These are phyloP conservation scores for Candida vartiovaarae DNA, from an alignment of 805 yeast genomes.

Conservation along the genomic window DNA sequence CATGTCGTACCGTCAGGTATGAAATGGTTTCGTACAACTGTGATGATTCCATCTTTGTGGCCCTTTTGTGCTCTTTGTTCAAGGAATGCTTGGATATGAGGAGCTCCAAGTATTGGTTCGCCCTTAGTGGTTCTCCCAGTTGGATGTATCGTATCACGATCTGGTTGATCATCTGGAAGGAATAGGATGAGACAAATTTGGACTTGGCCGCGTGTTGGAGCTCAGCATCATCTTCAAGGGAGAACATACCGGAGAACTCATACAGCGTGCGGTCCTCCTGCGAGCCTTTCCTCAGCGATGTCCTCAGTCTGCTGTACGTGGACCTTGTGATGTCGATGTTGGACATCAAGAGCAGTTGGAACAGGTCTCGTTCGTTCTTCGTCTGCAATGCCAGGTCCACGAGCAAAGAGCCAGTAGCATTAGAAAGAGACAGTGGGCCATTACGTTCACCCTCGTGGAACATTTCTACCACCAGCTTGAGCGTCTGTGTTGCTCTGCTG, in stretches of 20 bases:
- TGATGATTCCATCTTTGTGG: neutral
- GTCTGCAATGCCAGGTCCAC: neutral
- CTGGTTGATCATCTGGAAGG: slow-evolving; percentile 9
- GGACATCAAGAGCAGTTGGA: neutral
- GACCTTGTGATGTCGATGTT: neutral
- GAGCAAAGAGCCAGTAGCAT: neutral
- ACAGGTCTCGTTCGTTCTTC: neutral
- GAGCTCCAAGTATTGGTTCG: slow-evolving; percentile 9
- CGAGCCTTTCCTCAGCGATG: slow-evolving; percentile 4
- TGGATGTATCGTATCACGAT: slow-evolving; percentile 6
- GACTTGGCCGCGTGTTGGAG: neutral
- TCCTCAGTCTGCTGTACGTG: slow-evolving; percentile 1
- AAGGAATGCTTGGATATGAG: slow-evolving; percentile 4
- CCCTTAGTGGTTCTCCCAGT: slow-evolving; percentile 1
- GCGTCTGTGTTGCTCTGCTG: neutral
- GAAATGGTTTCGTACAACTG: slow-evolving; percentile 14
- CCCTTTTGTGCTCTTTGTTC: neutral
- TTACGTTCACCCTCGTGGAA: no score
- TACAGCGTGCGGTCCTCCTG: slow-evolving; percentile 1
- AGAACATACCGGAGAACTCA: slow-evolving; percentile 6
- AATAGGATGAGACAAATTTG: slow-evolving; percentile 8
- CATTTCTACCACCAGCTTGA: neutral
- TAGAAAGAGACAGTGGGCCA: neutral
- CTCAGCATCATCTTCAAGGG: neutral
- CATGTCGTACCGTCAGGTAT: slow-evolving; percentile 11